Base-by-base conservation (phyloP, 2,329 filamentous ascomycete species). In the Cladophialophora carrionii region DNA sequence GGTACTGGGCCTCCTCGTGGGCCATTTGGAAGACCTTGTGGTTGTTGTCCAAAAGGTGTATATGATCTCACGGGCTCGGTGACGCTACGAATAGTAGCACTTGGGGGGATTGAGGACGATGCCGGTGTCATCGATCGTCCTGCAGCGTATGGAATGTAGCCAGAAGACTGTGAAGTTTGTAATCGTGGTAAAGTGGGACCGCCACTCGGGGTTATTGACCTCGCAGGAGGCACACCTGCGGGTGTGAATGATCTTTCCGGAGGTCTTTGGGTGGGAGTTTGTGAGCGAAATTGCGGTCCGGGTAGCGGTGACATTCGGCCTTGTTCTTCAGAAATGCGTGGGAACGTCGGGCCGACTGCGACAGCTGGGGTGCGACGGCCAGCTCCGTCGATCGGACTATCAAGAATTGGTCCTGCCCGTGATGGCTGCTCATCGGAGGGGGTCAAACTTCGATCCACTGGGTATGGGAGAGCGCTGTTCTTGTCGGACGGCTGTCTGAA, bases 211-310 rank as follows among this genome's bases (percentile, higher is more conserved):
- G 65, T 68, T 43, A 70, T 59, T 6, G 65, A 53, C 60, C 70
- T 62, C 6, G 43, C 49, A 26, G 62, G 65, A 54, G 29, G 56
- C 9, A 32, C 34, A 37, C 68, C 66, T 43, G 58, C 58, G 26
- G 71, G 68, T 14, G 70, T 71, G 43, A 68, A 64, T 26, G 65
- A 62, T 52, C 71, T 67, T 43, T 71, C 69, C 24, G 69, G 70
- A 10, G 58, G 57, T 4, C 68, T 63, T 54, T 57, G 62, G 34
- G 37, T 62, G 14, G 68, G 64, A 61, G 68, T 69, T 46, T 70
- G 66, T 24, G 66, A 62, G 57, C 66, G 65, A 55, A 62, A 65
- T 41, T 67, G 66, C 32, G 64, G 55, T 10, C 62, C 66, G 29
- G 66, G 65, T 29, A 68, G 57, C 24, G 70, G 69, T 59, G 70